phyloP scores from a whole-genome alignment of 1,284 basidiomycete genomes.

The Chondrostereum purpureum region DNA sequence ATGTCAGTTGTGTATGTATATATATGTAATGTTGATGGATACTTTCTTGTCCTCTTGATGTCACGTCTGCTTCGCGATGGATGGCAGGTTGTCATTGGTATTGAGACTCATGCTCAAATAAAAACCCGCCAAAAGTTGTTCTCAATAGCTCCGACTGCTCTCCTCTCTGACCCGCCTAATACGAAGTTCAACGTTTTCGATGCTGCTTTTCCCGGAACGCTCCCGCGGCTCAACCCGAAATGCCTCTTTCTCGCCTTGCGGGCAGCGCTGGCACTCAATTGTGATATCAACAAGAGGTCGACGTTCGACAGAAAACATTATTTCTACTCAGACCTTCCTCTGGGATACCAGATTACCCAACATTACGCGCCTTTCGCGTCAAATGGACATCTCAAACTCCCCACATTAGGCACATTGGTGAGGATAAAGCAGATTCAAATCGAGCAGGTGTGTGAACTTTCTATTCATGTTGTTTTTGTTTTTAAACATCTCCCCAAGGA shows the following conservation, averaged over 20 bases:
- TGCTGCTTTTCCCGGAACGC: constrained; percentile 87
- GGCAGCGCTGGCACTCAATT: constrained; percentile 78
- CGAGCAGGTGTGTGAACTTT: constrained; percentile 66
- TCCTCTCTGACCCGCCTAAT: constrained; percentile 45
- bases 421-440: constrained; percentile 92
- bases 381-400: constrained; percentile 52
- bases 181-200: constrained; percentile 80
- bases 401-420: constrained; percentile 42
- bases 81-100: constrained; percentile 87
- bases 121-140: constrained; percentile 86
- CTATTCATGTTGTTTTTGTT: neutral
- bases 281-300: constrained; percentile 66
- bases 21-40: no score
- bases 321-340: constrained; percentile 92
- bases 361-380: constrained; percentile 48
- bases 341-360: constrained; percentile 97
- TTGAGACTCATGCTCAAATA: constrained; percentile 95
- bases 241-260: constrained; percentile 80
- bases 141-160: constrained; percentile 52
- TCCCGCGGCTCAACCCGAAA: constrained; percentile 76
- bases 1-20: no score
- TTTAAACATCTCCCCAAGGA: constrained; percentile 48
- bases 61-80: constrained; percentile 27
- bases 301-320: constrained; percentile 97
- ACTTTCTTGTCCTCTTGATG: constrained; percentile 10